A percentile compares a stretch with the other conserved stretches of the same genome.
phyloP scores from a whole-genome alignment of 139 green algal genomes.

The Micromonas pusilla region DNA sequence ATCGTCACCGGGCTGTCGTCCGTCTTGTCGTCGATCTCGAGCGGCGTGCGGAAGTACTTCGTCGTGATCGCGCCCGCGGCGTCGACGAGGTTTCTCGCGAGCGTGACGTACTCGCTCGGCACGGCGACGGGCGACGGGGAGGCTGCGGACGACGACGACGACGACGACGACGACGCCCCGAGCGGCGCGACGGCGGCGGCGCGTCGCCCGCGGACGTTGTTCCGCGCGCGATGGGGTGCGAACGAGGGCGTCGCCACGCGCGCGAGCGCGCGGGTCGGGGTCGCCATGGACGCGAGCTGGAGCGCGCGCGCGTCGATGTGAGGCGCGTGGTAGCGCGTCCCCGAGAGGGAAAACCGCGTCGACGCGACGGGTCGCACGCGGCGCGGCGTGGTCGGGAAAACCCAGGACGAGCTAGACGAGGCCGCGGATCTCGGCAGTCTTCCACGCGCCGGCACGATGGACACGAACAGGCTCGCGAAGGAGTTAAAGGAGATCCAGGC shows the following conservation, averaged over 20 bases:
- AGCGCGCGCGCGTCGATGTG: neutral
- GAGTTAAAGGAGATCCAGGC: slow-evolving; percentile 80
- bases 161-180: neutral
- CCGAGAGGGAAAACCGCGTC: too few relatives aligned
- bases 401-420: too few relatives aligned
- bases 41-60: neutral
- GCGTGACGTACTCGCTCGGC: neutral
- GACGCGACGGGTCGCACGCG: too few relatives aligned
- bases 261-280: too few relatives aligned
- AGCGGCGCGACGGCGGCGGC: neutral
- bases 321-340: too few relatives aligned
- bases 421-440: too few relatives aligned
- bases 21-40: slow-evolving; percentile 55
- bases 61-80: neutral
- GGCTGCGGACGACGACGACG: too few relatives aligned
- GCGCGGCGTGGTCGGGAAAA: too few relatives aligned
- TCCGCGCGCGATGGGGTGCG: too few relatives aligned
- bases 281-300: neutral
- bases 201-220: neutral
- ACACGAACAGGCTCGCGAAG: slow-evolving; percentile 58
- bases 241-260: neutral
- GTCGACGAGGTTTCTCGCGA: neutral
- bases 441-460: slow-evolving; percentile 18
- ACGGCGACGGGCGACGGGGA: neutral
- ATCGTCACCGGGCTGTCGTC: slow-evolving; percentile 60